Base-by-base conservation (phyloP, 257 asterid species). In the Knoxia roxburghii region DNA sequence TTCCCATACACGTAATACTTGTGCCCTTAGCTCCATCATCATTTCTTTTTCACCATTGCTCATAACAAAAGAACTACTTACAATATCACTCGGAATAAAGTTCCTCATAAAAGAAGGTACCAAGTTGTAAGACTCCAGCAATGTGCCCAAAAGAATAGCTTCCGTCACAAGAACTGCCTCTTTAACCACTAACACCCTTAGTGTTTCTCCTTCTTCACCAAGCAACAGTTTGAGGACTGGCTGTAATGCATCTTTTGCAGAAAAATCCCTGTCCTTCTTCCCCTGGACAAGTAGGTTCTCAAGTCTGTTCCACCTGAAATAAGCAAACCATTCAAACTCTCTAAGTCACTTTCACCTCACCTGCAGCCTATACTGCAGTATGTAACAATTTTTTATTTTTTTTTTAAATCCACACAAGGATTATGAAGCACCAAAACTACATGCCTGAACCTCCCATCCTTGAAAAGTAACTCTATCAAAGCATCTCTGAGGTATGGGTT, bases 401-500 rank as follows among this genome's bases (percentile, higher is more conserved):
- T n/a, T 55, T 17, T 68, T 61, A 37, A 60, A 55, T 49, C 66
- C 35, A 59, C 61, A 64, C 68, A 61, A 29, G 41, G 65, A 63
- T 72, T 67, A 53, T 50, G 41, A 37, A 37, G 27, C 73, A 46
- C 65, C 62, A 23, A 63, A 26, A 51, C 46, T 11, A 79, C 91
- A 72, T 87, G 82, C 99, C 99, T 94, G 95, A 94, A 88, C 80
- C 76, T 85, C 68, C 95, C 95, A 69, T 94, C 99, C 89, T 94
- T 88, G 84, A 94, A 94, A 75, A 94, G 96, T 71, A 94, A 86
- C 90, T 94, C 99, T 56, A 94, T 85, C 35, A 94, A 96, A 72
- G 99, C 99, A 85, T 94, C 99, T 84, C 99, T 88, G 61, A 94
- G 96, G 82, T 94, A 94, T 43, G 99, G 99, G 74, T 94, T 91